These are phyloP conservation scores for Dothistroma septosporum DNA, from an alignment of 2,329 filamentous ascomycete genomes.

Conservation along the genomic window DNA sequence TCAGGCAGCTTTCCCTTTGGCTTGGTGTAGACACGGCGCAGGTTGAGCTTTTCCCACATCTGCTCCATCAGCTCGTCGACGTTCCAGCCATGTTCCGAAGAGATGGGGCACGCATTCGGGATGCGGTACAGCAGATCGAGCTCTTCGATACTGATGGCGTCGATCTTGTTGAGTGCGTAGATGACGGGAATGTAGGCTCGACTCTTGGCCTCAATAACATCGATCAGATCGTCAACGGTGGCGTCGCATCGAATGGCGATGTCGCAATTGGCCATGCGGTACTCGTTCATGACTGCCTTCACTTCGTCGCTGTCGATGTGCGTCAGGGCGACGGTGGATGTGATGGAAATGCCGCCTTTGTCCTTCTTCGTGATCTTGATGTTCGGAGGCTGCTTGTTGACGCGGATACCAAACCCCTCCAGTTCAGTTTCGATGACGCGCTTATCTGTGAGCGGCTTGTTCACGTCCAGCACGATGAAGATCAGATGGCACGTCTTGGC, in stretches of 20 bases:
- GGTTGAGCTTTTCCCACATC: conserved; percentile 96
- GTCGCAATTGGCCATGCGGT: conserved; percentile 92
- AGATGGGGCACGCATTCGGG: conserved; percentile 94
- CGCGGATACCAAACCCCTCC: conserved; percentile 94
- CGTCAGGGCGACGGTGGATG: conserved; percentile 84
- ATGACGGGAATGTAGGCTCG: conserved; percentile 98
- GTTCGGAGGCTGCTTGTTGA: conserved; percentile 96
- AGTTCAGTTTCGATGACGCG: conserved; percentile 89
- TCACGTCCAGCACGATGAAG: conserved; percentile 97
- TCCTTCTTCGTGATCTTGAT: conserved; percentile 99
- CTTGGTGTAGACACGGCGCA: conserved; percentile 94
- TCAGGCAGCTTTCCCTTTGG: conserved; percentile 93
- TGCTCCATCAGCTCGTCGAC: conserved; percentile 92
- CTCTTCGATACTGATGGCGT: conserved; percentile 96
- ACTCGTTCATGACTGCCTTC: conserved; percentile 95
- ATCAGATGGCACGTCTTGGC: conserved; percentile 98
- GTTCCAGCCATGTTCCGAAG: conserved; percentile 94
- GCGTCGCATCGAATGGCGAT: conserved; percentile 97
- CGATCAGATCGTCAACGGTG: conserved; percentile 94
- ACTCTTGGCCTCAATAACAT: conserved; percentile 89
- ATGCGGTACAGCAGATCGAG: conserved; percentile 94
- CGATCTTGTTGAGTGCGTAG: conserved; percentile 98
- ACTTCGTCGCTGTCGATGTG: conserved; percentile 97
- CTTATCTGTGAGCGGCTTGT: conserved; percentile 97
- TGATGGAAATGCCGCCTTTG: conserved; percentile 93